These are phyloP conservation scores for Myxozyma mucilagina DNA, from an alignment of 805 yeast genomes.

Conservation along the genomic window DNA sequence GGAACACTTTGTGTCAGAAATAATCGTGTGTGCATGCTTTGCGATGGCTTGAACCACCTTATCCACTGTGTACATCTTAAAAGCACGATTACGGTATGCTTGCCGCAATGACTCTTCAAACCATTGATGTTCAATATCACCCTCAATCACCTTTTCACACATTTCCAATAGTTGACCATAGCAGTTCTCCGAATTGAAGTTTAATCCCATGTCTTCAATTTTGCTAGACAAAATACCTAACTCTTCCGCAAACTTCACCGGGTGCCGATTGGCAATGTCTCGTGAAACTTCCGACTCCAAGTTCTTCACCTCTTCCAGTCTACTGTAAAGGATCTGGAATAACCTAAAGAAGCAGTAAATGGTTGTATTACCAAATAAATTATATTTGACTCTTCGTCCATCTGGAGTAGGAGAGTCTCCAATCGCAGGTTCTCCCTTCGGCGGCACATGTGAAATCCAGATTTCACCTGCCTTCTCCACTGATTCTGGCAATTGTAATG, in stretches of 20 bases:
- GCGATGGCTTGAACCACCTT: constrained; percentile 81
- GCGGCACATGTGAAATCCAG: constrained; percentile 38
- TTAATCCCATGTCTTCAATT: constrained; percentile 76
- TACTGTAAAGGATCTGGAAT: constrained; percentile 73
- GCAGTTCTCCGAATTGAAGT: constrained; percentile 48
- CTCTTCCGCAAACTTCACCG: constrained; percentile 74
- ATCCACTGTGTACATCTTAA: constrained; percentile 87
- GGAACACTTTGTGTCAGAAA: constrained; percentile 75
- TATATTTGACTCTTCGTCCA: constrained; percentile 48
- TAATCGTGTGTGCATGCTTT: constrained; percentile 83
- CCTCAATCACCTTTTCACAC: constrained; percentile 77
- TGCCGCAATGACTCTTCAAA: constrained; percentile 95
- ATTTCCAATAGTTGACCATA: constrained; percentile 77
- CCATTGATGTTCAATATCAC: constrained; percentile 89
- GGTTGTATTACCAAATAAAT: constrained; percentile 84
- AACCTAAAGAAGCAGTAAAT: constrained; percentile 88
- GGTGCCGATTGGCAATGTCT: constrained; percentile 56
- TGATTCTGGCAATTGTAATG: constrained; percentile 26
- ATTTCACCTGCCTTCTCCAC: constrained; percentile 34
- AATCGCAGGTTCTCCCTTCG: constrained; percentile 32
- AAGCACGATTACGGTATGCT: constrained; percentile 91
- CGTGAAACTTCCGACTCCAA: constrained; percentile 68
- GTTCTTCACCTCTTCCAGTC: constrained; percentile 74
- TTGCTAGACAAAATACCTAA: constrained; percentile 78
- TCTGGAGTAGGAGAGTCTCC: constrained; percentile 34